Percentiles rank a stretch among this genome's conserved stretches.
Evolutionary conservation across 495 filamentous ascomycete genomes (phyloP).

Genomic region (Endocarpon pusillum): DNA sequence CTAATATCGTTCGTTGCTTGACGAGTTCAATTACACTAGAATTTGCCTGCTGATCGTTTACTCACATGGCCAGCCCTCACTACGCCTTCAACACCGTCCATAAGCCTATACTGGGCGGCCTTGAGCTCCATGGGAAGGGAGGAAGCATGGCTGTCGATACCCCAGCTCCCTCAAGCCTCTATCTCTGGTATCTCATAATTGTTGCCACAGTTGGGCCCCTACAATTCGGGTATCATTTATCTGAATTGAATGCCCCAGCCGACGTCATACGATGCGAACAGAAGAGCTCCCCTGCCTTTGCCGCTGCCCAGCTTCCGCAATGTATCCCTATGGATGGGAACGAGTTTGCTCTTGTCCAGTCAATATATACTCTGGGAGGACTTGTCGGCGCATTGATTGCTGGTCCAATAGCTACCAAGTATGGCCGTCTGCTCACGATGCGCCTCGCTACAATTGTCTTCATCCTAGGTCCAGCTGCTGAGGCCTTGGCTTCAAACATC

Average conservation of each 20-base stretch:
- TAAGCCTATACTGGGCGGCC: too few relatives aligned
- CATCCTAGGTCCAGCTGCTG: slow-evolving; percentile 53
- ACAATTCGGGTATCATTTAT: slow-evolving; percentile 89
- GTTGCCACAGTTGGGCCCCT: slow-evolving; percentile 62
- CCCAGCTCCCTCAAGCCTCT: slow-evolving; percentile 20
- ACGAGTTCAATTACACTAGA: too few relatives aligned
- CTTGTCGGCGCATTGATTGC: slow-evolving; percentile 64
- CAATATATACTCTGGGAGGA: slow-evolving; percentile 83
- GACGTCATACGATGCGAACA: slow-evolving; percentile 69
- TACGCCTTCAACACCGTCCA: too few relatives aligned
- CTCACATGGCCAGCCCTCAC: too few relatives aligned
- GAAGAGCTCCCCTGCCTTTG: slow-evolving; percentile 27
- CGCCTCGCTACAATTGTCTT: slow-evolving; percentile 58
- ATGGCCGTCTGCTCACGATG: slow-evolving; percentile 59
- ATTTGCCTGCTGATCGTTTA: too few relatives aligned
- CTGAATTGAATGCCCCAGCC: slow-evolving; percentile 88
- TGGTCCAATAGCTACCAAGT: slow-evolving; percentile 51
- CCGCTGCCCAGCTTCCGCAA: slow-evolving; percentile 35
- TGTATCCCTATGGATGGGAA: slow-evolving; percentile 69
- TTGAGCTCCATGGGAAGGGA: too few relatives aligned
- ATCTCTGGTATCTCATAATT: slow-evolving; percentile 45
- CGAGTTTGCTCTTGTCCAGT: slow-evolving; percentile 66
- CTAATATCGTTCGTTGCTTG: too few relatives aligned
- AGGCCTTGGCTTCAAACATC: slow-evolving; percentile 54
- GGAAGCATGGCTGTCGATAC: too few relatives aligned